Evolutionary conservation across 805 yeast genomes (phyloP), one percentile per base, ranked within the genome.

Genomic region (Candida takata): DNA sequence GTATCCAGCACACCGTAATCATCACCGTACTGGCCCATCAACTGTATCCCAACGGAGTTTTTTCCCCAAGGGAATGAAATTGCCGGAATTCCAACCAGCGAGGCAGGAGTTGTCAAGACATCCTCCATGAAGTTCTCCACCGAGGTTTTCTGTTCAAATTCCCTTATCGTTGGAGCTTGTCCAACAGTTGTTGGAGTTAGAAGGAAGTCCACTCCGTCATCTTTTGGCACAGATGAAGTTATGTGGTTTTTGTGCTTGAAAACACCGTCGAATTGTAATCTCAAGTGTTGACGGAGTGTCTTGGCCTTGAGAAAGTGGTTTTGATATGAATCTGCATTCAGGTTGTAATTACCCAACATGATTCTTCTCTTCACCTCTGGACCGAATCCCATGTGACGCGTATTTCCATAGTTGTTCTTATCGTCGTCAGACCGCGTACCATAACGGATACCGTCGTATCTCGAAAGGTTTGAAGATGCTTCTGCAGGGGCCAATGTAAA

Each of bases 401-500:
- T 83, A 3, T 66, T 61, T 1, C 72, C 69, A 47, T 69, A 76
- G n/a, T 69, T 59, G 21, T 67, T 57, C 15, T 52, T 51, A 24
- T 60, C 70, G 4, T 45, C 42, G 21, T 51, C 57, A 1, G 70
- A 64, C 26, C 83, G 64, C 37, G 52, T 58, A 1, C 97, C 97
- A 54, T 80, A 92, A 37, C 97, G 66, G 15, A 88, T 64, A 3
- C 98, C 98, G 58, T 92, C 98, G 52, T 72, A 92, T 23, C 97
- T 67, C 2, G 96, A 74, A 33, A 92, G 67, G 53, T 92, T 92
- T 0, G 97, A 90, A 1, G 94, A 79, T 0, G 97, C 97, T 52
- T 92, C 98, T 0, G 96, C 83, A 0, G 96, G 83, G 2, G 92
- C 88, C 25, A 94, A 48, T 0, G 95, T 83, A 54, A 84, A 90